Conservation (phyloP, 2,329 filamentous ascomycete genomes). For the Epichloe glyceriae region DNA sequence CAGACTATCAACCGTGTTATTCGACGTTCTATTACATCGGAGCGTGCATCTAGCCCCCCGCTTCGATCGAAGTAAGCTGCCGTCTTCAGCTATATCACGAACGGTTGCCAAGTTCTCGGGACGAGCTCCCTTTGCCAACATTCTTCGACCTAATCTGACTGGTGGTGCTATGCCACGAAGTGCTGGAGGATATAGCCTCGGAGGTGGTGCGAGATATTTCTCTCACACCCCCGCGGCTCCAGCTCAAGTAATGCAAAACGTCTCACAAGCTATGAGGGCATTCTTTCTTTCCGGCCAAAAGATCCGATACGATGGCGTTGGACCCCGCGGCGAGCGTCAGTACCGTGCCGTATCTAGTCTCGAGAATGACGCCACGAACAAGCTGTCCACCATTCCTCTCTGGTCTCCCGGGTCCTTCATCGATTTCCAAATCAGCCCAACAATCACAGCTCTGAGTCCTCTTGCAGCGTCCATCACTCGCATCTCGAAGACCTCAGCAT, state of each 20-base stretch:
- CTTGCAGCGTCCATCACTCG: slow-evolving; percentile 44
- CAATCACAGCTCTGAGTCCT: slow-evolving; percentile 74
- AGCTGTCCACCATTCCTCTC: slow-evolving; percentile 46
- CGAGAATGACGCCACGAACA: slow-evolving; percentile 59
- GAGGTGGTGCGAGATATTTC: slow-evolving; percentile 73
- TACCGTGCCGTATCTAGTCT: slow-evolving; percentile 66
- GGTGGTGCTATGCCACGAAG: slow-evolving; percentile 74
- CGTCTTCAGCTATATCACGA: slow-evolving; percentile 35
- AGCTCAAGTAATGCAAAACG: slow-evolving; percentile 85
- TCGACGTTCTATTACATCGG: slow-evolving; percentile 38
- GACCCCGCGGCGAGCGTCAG: slow-evolving; percentile 59
- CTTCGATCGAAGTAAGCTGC: slow-evolving; percentile 35
- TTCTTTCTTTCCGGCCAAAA: slow-evolving; percentile 89
- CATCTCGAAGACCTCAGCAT: slow-evolving; percentile 28
- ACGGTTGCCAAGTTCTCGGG: slow-evolving; percentile 50
- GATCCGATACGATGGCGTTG: slow-evolving; percentile 70
- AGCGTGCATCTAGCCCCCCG: slow-evolving; percentile 18
- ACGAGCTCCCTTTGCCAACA: slow-evolving; percentile 74
- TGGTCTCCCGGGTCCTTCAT: slow-evolving; percentile 63
- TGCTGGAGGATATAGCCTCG: slow-evolving; percentile 73
- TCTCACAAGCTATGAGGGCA: slow-evolving; percentile 83
- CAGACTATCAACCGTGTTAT: slow-evolving; percentile 31
- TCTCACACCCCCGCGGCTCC: slow-evolving; percentile 75
- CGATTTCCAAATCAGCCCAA: slow-evolving; percentile 80
- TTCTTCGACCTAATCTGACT: slow-evolving; percentile 82